Conservation (phyloP, 306 rosid species). For the Gillenia trifoliata region DNA sequence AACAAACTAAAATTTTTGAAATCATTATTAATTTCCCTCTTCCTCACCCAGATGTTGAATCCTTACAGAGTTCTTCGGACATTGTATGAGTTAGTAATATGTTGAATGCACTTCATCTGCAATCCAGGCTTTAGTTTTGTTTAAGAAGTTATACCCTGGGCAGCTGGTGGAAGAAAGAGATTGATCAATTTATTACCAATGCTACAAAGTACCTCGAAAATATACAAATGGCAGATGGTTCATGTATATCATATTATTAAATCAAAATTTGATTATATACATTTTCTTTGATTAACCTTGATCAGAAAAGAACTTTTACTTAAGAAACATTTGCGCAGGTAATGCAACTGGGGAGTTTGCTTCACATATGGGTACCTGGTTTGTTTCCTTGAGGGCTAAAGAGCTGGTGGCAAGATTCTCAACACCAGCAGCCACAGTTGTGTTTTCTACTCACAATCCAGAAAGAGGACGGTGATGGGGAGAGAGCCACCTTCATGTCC, state of each 20-base stretch:
- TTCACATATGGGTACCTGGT: conserved; percentile 62
- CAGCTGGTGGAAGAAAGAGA: conserved; percentile 12
- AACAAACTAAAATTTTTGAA: background rate
- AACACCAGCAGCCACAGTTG: conserved; percentile 34
- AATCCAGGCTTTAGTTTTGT: background rate
- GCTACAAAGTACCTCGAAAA: background rate
- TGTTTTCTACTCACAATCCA: conserved; percentile 46
- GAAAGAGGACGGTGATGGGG: conserved; percentile 72
- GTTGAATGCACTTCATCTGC: conserved; percentile 14
- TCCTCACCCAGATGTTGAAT: background rate
- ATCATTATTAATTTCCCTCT: too few relatives aligned
- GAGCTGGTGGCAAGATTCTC: conserved; percentile 52
- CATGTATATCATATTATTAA: background rate
- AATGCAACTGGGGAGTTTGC: conserved; percentile 60
- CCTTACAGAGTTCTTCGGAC: conserved; percentile 4
- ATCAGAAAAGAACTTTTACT: background rate
- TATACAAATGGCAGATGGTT: conserved; percentile 8
- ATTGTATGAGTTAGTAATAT: conserved; percentile 10
- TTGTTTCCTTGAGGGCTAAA: conserved; percentile 53
- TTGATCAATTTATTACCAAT: background rate
- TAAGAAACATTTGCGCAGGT: conserved; percentile 11
- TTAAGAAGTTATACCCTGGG: background rate
- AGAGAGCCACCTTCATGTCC: conserved; percentile 62
- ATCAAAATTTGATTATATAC: background rate
- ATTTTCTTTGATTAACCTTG: background rate